These are phyloP conservation scores for Gynandropsis gynandra DNA, from an alignment of 345 rosid species.

Conservation along the genomic window DNA sequence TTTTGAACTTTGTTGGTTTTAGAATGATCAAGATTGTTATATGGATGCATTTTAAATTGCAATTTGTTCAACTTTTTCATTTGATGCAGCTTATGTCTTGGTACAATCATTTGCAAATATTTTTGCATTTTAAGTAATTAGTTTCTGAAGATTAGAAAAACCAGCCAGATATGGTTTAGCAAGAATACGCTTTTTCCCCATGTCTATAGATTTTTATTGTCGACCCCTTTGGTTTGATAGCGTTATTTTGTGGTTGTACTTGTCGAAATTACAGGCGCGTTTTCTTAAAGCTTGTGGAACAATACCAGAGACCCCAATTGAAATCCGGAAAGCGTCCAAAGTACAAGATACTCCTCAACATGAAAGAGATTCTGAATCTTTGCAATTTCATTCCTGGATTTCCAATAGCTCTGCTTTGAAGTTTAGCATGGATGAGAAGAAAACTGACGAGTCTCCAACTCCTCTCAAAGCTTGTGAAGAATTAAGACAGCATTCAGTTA, in stretches of 20 bases:
- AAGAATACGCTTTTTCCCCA: not conserved
- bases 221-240: not conserved
- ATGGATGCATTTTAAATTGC: not conserved
- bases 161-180: not conserved
- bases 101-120: not conserved
- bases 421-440: conserved; percentile 35
- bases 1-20: not conserved
- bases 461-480: conserved; percentile 35
- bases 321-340: conserved; percentile 42
- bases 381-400: conserved; percentile 47
- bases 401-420: conserved; percentile 31
- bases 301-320: conserved; percentile 52
- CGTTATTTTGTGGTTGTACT: not conserved
- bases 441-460: conserved; percentile 25
- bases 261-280: conserved; percentile 40
- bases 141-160: not conserved
- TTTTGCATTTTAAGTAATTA: not conserved
- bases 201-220: not conserved
- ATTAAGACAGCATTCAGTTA: conserved; percentile 22
- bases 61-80: not conserved
- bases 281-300: conserved; percentile 65
- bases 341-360: conserved; percentile 36
- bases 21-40: not conserved
- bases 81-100: not conserved
- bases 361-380: conserved; percentile 28